Base-by-base conservation (phyloP, 768 basidiomycete genomes). In the Kwoniella europaea region DNA sequence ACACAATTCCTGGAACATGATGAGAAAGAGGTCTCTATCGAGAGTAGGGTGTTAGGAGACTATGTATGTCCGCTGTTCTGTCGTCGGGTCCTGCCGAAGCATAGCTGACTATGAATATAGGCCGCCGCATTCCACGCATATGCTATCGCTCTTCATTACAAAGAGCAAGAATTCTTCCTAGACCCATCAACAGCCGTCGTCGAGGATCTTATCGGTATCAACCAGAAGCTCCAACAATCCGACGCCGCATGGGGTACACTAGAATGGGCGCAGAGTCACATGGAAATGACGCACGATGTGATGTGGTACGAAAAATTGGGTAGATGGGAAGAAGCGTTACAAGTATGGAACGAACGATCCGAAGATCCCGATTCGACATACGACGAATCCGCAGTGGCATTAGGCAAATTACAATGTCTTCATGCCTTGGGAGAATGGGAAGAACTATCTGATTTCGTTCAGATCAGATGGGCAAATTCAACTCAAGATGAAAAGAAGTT, bases 1-100 rank as follows among this genome's bases (percentile, higher is more conserved):
- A 94, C 94, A 4, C 97, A 99, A 82, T 98, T 98, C 82, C 96
- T 98, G 92, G 97, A 98, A 83, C 96, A 98, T 76, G 95, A 98
- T 84, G 97, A 98, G 79, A 96, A 96, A 79, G 88, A 92, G 0
- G 86, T 98, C 1, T 94, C 94, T 1, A 97, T 98, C 71, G 94
- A 97, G 76, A 91, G 94, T 76, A 89, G 92, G 63, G 93, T 92
- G 13, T 88, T 98, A 15, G 97, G 96, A 46, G 92, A 94, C 78
- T 94, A 95, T 79, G 83, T 84, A 69, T 75, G 82, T 75, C 12
- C 1, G 16, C 22, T 13, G 16, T 44, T 10, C 4, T 7, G 12
- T 27, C 13, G 1, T 42, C 6, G 43, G 27, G 18, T 5, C 16
- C 10, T 18, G 24, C 10, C 41, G 18, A 22, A 24, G 62, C n/a